Percentiles rank a stretch among this genome's conserved stretches.
phyloP scores from a whole-genome alignment of 2,329 filamentous ascomycete species.

The Hypoxylon sp. region DNA sequence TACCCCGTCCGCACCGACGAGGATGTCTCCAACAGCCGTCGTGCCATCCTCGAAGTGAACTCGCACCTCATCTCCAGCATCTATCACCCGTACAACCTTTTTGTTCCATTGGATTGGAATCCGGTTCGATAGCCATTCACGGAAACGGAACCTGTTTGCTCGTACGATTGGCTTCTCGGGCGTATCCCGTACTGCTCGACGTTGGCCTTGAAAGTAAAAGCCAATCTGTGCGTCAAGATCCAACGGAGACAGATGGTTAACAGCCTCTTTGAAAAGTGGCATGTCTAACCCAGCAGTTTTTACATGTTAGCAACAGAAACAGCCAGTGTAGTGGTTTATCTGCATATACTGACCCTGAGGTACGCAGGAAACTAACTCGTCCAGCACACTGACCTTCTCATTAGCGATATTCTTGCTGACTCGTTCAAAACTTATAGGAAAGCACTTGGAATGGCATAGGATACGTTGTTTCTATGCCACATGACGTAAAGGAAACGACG shows the following conservation, averaged over 20 bases:
- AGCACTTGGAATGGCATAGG: no score
- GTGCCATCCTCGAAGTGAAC: constrained; percentile 51
- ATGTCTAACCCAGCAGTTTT: constrained; percentile 24
- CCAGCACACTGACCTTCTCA: constrained; percentile 22
- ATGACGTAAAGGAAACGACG: not conserved
- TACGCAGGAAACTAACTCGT: constrained; percentile 30
- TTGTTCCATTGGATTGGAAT: constrained; percentile 52
- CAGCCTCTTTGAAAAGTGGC: constrained; percentile 35
- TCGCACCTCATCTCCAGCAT: constrained; percentile 35
- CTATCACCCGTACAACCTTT: constrained; percentile 40
- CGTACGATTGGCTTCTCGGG: constrained; percentile 38
- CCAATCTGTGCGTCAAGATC: constrained; percentile 34
- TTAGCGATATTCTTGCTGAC: not conserved
- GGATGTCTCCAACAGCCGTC: constrained; percentile 47
- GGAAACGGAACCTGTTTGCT: constrained; percentile 46
- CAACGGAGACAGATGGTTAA: constrained; percentile 38
- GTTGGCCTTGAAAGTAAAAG: constrained; percentile 24
- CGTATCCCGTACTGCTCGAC: constrained; percentile 19
- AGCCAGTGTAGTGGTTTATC: no score
- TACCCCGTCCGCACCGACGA: constrained; percentile 52
- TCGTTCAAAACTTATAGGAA: no score
- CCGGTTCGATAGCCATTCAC: constrained; percentile 49
- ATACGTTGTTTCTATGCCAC: not conserved
- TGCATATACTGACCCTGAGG: constrained; percentile 29
- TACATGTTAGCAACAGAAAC: constrained; percentile 2